Evolutionary conservation across 1,139 yeast genomes (phyloP), one percentile per base, ranked within the genome.

Genomic region (Blastobotrys ciferrii): DNA sequence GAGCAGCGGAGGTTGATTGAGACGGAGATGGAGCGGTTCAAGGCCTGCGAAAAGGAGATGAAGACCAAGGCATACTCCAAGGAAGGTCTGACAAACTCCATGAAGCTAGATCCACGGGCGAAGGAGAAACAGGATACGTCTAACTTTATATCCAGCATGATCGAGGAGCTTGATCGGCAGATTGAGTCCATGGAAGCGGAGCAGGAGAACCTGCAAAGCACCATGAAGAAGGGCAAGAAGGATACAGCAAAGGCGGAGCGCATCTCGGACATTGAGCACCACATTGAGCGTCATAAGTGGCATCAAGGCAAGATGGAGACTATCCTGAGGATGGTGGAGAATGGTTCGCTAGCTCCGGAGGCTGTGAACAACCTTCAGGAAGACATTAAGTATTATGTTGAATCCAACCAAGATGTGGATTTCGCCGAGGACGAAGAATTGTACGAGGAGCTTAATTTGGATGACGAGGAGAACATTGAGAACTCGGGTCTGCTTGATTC

Each of bases 21-120:
- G 67, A 80, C 80, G 41, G 70, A 61, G 49, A 92, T 92, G 99
- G 98, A 94, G 69, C 80, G 92, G 59, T 94, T 94, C 71, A 94
- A 94, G 67, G 92, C 92, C 47, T 87, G 91, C 57, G 99, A 94
- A 67, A 87, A 91, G 71, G 82, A 86, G 58, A 86, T 89, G 81
- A 94, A 94, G 71, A 91, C 96, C 32, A 94, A 94, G 67, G 97
- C 96, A 50, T 94, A 88, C 64, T 84, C 95, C 37, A 88, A 88
- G 64, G 98, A 92, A 69, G 98, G 98, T 0, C 75, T 92, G 57
- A 89, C 86, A 51, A 77, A 84, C 59, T 75, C 79, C 30, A 79
- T 81, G 52, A 75, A 78, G 53, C 71, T 80, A 40, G 95, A 87
- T 66, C 94, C 92, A 15, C 84, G 82, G 54, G 95, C 87, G 63